Percentiles rank a stretch among this genome's conserved stretches.
Conservation (phyloP, 371 early-diverging fungal genomes). For the Blastocladiella emersonii region DNA sequence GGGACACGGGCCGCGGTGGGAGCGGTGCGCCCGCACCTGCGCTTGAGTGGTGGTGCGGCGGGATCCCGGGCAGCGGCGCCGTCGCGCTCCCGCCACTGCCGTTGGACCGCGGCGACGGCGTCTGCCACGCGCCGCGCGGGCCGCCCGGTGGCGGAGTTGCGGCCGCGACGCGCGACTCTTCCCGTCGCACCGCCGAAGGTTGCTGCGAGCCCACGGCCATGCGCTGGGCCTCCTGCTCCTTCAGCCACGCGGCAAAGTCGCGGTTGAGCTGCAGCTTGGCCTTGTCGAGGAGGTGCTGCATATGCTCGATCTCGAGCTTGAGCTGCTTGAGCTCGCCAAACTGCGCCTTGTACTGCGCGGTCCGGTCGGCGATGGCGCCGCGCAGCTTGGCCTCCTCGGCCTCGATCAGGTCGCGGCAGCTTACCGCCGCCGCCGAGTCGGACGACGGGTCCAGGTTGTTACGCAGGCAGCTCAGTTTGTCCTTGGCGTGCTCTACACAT, state of each 20-base stretch:
- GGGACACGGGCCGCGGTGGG: no score
- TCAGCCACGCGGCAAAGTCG: slow-evolving; percentile 34
- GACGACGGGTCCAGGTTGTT: background rate
- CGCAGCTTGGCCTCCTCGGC: slow-evolving; percentile 10
- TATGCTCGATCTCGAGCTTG: slow-evolving; percentile 39
- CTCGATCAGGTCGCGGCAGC: background rate
- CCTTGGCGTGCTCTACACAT: background rate
- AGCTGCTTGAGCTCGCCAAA: slow-evolving; percentile 31
- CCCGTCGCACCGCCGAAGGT: no score
- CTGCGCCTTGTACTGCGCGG: slow-evolving; percentile 15
- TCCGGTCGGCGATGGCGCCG: background rate
- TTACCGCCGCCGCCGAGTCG: background rate
- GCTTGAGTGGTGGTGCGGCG: no score
- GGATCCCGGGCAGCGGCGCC: no score
- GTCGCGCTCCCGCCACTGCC: no score
- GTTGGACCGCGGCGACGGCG: no score
- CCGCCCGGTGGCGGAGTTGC: no score
- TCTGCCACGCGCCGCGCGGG: no score
- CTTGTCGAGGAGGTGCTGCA: slow-evolving; percentile 40
- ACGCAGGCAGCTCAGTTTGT: background rate
- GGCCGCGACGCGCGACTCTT: no score
- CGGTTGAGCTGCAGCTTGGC: slow-evolving; percentile 26
- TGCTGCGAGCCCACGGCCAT: no score
- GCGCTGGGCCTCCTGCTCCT: background rate
- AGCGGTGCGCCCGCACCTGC: no score